Conservation (phyloP, 768 basidiomycete genomes). For the Strobilomyces dryophilus region DNA sequence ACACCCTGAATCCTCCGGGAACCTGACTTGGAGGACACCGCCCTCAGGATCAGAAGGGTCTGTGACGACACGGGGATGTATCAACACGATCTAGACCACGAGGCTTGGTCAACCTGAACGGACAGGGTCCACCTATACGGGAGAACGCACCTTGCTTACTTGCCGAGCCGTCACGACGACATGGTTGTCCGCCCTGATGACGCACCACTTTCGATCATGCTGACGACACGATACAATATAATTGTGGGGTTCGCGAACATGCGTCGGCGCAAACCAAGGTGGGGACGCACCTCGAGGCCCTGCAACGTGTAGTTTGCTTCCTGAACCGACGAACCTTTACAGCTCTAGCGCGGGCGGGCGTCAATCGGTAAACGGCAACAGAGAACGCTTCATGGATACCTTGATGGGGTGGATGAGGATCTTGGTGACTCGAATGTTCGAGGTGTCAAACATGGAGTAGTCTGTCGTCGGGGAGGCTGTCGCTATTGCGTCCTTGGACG, state of each 20-base stretch:
- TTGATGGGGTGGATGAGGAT: conserved; percentile 69
- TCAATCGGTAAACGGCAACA: not conserved
- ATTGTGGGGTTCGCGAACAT: not conserved
- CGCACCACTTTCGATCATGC: conserved; percentile 71
- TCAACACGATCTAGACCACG: conserved; percentile 56
- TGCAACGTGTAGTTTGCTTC: conserved; percentile 52
- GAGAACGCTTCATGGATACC: conserved; percentile 23
- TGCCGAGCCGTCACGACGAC: conserved; percentile 66
- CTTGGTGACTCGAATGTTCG: conserved; percentile 44
- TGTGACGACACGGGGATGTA: conserved; percentile 50
- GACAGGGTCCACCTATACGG: not conserved
- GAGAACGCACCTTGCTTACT: conserved; percentile 45
- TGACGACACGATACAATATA: conserved; percentile 21
- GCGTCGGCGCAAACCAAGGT: not conserved
- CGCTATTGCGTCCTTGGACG: not conserved
- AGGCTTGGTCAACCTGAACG: not conserved
- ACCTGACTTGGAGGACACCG: conserved; percentile 50
- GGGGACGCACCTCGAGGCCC: conserved; percentile 56
- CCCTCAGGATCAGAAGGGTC: conserved; percentile 43
- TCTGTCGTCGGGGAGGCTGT: not conserved
- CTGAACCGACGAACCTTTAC: conserved; percentile 60
- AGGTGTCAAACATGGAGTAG: conserved; percentile 26
- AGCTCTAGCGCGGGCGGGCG: conserved; percentile 48
- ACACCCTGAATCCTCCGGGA: conserved; percentile 57
- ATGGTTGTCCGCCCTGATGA: conserved; percentile 53